These are phyloP conservation scores for Aspergillus transmontanensis DNA, from an alignment of 2,329 filamentous ascomycete species.

Conservation along the genomic window DNA sequence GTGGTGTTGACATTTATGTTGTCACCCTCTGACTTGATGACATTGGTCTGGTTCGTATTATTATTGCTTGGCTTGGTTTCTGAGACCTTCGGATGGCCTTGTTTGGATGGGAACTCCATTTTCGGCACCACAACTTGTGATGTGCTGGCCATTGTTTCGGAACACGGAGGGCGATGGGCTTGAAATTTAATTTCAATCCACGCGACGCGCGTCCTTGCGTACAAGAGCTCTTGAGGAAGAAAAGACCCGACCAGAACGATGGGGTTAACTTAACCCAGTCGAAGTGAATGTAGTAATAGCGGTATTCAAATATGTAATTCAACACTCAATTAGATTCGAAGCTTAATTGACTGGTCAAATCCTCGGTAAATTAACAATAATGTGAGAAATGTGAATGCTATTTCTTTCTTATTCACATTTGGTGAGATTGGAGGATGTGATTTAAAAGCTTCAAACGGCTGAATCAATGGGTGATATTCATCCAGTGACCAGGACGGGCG, in stretches of 20 bases:
- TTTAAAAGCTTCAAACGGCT: neutral
- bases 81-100: constrained; percentile 1
- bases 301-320: neutral
- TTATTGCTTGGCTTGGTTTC: neutral
- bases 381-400: neutral
- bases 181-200: neutral
- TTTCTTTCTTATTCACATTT: neutral
- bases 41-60: neutral
- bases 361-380: neutral
- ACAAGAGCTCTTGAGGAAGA: neutral
- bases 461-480: neutral
- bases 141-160: constrained; percentile 10
- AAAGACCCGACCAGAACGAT: neutral
- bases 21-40: neutral
- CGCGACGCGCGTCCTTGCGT: neutral
- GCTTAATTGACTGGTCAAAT: neutral
- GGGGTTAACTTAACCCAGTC: neutral
- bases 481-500: neutral
- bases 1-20: constrained; percentile 3
- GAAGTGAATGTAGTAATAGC: neutral
- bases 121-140: constrained; percentile 21
- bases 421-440: neutral
- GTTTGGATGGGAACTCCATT: constrained; percentile 14
- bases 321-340: neutral
- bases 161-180: neutral